phyloP scores from a whole-genome alignment of 2,329 filamentous ascomycete species.

The Ophiostoma angusticollis region DNA sequence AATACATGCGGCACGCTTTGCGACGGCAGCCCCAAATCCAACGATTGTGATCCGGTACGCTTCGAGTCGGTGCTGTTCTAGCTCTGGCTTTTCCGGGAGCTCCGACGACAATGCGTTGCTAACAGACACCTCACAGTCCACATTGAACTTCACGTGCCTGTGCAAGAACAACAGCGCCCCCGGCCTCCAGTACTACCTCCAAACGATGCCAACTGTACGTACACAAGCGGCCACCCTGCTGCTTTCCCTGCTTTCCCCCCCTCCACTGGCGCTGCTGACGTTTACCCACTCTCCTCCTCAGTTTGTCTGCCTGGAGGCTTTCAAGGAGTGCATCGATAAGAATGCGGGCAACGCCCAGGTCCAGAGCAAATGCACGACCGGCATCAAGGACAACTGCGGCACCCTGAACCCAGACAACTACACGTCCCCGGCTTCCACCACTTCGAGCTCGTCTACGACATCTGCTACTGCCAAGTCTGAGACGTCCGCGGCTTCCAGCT shows the following conservation, averaged over 20 bases:
- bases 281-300: slow-evolving; percentile 10
- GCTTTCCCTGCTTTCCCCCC: background rate
- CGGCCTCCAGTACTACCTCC: slow-evolving; percentile 38
- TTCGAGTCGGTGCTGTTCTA: no score
- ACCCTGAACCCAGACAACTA: slow-evolving; percentile 26
- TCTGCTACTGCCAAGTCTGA: slow-evolving; percentile 9
- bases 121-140: slow-evolving; percentile 22
- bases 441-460: slow-evolving; percentile 16
- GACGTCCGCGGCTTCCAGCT: background rate
- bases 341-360: slow-evolving; percentile 29
- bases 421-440: slow-evolving; percentile 1
- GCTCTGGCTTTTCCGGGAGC: no score
- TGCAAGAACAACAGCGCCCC: slow-evolving; percentile 38
- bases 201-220: slow-evolving; percentile 36
- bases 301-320: slow-evolving; percentile 40
- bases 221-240: no score
- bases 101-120: no score
- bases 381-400: slow-evolving; percentile 37
- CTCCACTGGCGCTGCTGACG: background rate
- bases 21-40: slow-evolving; percentile 23
- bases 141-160: slow-evolving; percentile 34
- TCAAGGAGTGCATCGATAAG: slow-evolving; percentile 31
- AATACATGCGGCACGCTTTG: slow-evolving; percentile 40
- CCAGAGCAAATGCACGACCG: slow-evolving; percentile 35
- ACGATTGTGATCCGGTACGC: slow-evolving; percentile 36